Evolutionary conservation across 139 green algal species (phyloP).

Genomic region (Coccomyxa sp.): DNA sequence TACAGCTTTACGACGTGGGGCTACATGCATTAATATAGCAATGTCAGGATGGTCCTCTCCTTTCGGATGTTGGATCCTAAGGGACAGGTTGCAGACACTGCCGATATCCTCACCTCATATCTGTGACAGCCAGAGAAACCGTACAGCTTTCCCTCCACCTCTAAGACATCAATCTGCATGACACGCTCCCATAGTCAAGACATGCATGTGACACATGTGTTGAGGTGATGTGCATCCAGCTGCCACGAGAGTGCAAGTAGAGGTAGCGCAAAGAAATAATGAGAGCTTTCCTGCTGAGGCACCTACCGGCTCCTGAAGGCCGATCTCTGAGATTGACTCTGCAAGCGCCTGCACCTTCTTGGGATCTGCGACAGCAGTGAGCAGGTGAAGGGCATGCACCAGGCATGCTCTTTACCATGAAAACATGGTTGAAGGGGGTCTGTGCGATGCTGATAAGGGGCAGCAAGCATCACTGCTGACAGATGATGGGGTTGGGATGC

Average conservation of each 20-base stretch:
- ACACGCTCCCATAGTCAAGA: not conserved
- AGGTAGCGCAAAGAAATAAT: conserved; percentile 5
- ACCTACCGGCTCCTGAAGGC: conserved; percentile 73
- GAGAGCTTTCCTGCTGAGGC: not conserved
- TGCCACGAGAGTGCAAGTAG: too few species aligned
- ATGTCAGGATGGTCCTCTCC: too few species aligned
- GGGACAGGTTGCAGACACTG: too few species aligned
- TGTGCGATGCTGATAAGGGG: not conserved
- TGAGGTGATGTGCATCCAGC: too few species aligned
- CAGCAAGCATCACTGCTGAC: not conserved
- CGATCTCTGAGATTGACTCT: conserved; percentile 73
- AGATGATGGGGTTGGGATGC: not conserved
- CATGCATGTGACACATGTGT: not conserved
- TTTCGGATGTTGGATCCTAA: too few species aligned
- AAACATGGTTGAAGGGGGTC: too few species aligned
- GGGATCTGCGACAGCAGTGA: conserved; percentile 38
- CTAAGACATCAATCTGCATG: conserved; percentile 72
- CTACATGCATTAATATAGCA: too few species aligned
- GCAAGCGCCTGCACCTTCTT: conserved; percentile 84
- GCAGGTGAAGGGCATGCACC: not conserved
- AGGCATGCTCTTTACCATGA: too few species aligned
- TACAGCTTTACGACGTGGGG: too few species aligned
- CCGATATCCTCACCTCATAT: conserved; percentile 70
- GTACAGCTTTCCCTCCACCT: conserved; percentile 76
- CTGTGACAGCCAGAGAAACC: conserved; percentile 89